Base-by-base conservation (phyloP, 805 yeast genomes). In the Pichia paraexigua region DNA sequence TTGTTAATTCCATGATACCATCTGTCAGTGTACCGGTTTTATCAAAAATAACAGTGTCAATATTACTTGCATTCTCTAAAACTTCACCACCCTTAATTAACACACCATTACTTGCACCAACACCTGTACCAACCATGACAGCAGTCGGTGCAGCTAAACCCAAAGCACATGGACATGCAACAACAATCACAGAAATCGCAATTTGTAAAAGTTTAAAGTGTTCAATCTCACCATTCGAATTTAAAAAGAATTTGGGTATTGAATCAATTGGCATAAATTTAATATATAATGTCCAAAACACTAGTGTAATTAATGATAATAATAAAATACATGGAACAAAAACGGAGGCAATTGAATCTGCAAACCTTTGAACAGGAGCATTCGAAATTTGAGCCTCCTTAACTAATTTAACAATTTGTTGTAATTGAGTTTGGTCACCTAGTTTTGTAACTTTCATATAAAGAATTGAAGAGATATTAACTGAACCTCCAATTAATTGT, bases 121-220 rank as follows among this genome's bases (percentile, higher is more conserved):
- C 85, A 41, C 99, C 99, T 2, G 98, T 92, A 10, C 97, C 99
- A 2, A 94, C 99, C 97, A 95, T 94, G 12, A 94, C 88, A 0
- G 98, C 98, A 1, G 99, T 95, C 1, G 99, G 99, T 0, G 98
- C 96, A 4, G 97, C 97, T 47, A 94, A 74, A 3, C 99, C 99
- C 24, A 94, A 70, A 0, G 99, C 98, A 75, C 99, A 94, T 0
- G 99, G 99, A 68, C 99, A 94, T 1, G 99, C 99, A 47, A 94
- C 97, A 12, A 94, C 97, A 56, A 95, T 79, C 6, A 94, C 99
- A 8, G 95, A 83, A 27, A 94, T 92, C 7, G 95, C 84, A 45
- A 91, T 76, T 60, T 86, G 82, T 51, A 95, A 67, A 62, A 69
- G 57, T 35, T 53, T 60, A 7, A 66, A 63, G 40, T 60, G 53